Base-by-base conservation (phyloP, 805 yeast genomes). In the Kuraishia hungarica region DNA sequence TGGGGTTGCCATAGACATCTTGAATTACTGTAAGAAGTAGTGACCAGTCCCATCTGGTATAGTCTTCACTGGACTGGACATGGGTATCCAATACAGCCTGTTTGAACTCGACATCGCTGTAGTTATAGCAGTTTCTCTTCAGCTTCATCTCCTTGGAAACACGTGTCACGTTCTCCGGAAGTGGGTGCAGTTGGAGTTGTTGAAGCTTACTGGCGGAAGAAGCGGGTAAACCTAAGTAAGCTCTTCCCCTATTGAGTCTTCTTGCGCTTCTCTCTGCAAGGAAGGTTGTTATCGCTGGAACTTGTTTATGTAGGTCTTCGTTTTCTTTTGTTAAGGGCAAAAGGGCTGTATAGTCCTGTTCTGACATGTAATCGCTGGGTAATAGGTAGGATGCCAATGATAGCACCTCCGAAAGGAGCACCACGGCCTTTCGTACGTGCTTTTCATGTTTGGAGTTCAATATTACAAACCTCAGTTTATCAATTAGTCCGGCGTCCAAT, bases 21-120 rank as follows among this genome's bases (percentile, higher is more conserved):
- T 80, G 85, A 61, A 90, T 78, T n/a, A 94, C 70, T 56, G 83
- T 87, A 19, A 80, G 72, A 0, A 94, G 73, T 1, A 84, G 72
- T 24, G 78, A 80, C 96, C 97, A 92, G 63, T 91, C 84, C 99
- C 99, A 94, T 53, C 82, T 83, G 1, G 83, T 73, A 64, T 78
- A 91, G 54, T 85, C 89, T 64, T 93, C 94, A 0, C 96, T 84
- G 3, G 86, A 78, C 47, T 90, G 68, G 1, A 94, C 91, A 59
- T 78, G 83, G 0, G 96, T 83, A 51, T 84, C 85, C 28, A 73
- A 71, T 6, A 94, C 75, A 70, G 88, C 72, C 54, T 78, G 76
- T 60, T 86, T 84, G 63, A 92, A 80, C 54, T 84, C 85, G 0
- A 72, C 59, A 53, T 89, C 97, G 17, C 43, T 35, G 17, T 35